These are phyloP conservation scores for Medicago ruthenica DNA, from an alignment of 306 rosid species.

Conservation along the genomic window DNA sequence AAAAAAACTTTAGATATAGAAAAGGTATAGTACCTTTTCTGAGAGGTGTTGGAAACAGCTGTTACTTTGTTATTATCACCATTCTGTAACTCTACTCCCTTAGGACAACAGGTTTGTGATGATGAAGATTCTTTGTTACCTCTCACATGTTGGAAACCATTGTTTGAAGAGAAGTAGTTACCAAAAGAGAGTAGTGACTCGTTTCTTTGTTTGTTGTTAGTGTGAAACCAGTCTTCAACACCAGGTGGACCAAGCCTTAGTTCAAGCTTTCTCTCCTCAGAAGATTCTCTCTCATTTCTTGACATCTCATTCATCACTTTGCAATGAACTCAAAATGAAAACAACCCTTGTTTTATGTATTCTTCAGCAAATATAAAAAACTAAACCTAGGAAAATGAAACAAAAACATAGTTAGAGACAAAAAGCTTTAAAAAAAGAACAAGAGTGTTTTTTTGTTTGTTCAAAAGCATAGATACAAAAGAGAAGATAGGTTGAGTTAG, in stretches of 20 bases:
- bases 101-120: slow-evolving; percentile 56
- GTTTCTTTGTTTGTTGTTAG: slow-evolving; percentile 42
- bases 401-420: slow-evolving; percentile 29
- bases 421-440: not conserved
- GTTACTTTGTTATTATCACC: slow-evolving; percentile 54
- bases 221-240: slow-evolving; percentile 60
- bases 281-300: slow-evolving; percentile 56
- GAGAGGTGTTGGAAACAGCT: slow-evolving; percentile 88
- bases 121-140: slow-evolving; percentile 43
- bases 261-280: slow-evolving; percentile 86
- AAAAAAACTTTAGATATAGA: slow-evolving; percentile 5
- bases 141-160: slow-evolving; percentile 34
- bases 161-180: slow-evolving; percentile 44
- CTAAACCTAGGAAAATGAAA: not conserved
- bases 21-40: slow-evolving; percentile 76
- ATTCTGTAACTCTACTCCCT: slow-evolving; percentile 61
- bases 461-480: not conserved
- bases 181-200: slow-evolving; percentile 64
- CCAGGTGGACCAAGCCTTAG: slow-evolving; percentile 93
- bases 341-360: too few species aligned
- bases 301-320: slow-evolving; percentile 61
- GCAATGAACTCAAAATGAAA: not conserved
- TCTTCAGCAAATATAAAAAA: too few species aligned
- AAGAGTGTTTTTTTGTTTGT: not conserved
- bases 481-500: not conserved